Evolutionary conservation across 2,329 filamentous ascomycete genomes (phyloP).

Genomic region (Neospermospora avenae): DNA sequence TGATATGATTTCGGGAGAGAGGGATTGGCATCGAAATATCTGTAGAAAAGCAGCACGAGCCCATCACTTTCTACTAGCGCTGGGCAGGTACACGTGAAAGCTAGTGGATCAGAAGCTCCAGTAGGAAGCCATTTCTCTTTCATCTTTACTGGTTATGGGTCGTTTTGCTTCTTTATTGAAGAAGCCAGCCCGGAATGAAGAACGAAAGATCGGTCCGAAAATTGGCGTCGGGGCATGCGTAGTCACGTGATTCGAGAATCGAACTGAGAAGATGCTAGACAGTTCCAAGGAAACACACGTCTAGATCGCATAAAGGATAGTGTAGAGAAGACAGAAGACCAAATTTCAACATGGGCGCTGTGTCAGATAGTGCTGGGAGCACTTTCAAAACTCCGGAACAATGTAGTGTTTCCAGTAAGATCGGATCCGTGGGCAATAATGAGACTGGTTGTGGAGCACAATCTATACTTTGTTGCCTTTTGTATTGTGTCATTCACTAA

Average conservation of each 20-base stretch:
- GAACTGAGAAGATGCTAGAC: background rate
- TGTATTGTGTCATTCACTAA: too few relatives aligned
- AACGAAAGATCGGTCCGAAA: background rate
- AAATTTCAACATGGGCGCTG: too few relatives aligned
- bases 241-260: background rate
- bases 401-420: too few relatives aligned
- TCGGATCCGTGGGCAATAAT: too few relatives aligned
- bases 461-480: too few relatives aligned
- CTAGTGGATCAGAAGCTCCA: conserved; percentile 32
- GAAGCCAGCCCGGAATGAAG: background rate
- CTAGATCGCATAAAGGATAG: background rate
- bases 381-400: too few relatives aligned
- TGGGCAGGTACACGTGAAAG: conserved; percentile 33
- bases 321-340: background rate
- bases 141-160: background rate
- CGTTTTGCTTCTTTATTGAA: background rate
- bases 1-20: conserved; percentile 16
- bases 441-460: too few relatives aligned
- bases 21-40: conserved; percentile 33
- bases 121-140: conserved; percentile 17
- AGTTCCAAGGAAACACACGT: background rate
- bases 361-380: too few relatives aligned
- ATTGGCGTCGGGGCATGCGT: background rate
- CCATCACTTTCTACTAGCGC: conserved; percentile 21
- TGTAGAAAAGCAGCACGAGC: conserved; percentile 34